phyloP scores from a whole-genome alignment of 164 flowering plant species.

The Cinnamomum micranthum region DNA sequence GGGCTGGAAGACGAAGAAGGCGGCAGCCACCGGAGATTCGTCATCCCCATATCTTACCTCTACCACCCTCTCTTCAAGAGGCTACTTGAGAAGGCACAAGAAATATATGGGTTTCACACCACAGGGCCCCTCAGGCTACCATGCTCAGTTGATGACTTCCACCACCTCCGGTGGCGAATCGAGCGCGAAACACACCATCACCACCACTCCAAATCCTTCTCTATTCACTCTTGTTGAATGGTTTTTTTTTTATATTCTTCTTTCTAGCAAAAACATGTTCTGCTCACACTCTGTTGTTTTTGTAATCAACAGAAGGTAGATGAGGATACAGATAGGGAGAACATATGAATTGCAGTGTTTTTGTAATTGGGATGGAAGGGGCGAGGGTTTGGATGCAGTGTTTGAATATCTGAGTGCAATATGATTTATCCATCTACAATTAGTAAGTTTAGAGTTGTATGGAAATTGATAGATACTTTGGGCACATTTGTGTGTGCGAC shows the following conservation, averaged over 20 bases:
- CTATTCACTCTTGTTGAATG: slow-evolving; percentile 1
- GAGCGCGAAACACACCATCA: slow-evolving; percentile 17
- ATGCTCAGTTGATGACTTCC: slow-evolving; percentile 58
- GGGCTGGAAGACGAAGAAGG: slow-evolving; percentile 32
- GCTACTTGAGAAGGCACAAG: slow-evolving; percentile 49
- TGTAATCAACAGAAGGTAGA: too few relatives aligned
- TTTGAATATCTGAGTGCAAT: too few relatives aligned
- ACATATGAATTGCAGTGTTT: too few relatives aligned
- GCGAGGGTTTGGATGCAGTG: too few relatives aligned
- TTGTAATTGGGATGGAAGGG: too few relatives aligned
- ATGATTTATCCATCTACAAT: too few relatives aligned
- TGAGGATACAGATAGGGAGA: too few relatives aligned
- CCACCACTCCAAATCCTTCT: not conserved
- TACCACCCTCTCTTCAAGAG: slow-evolving; percentile 47
- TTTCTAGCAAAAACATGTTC: not conserved
- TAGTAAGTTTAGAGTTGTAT: too few relatives aligned
- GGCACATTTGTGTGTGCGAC: too few relatives aligned
- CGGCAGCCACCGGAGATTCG: slow-evolving; percentile 32
- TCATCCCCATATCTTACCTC: slow-evolving; percentile 52
- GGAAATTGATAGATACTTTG: too few relatives aligned
- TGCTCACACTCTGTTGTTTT: too few relatives aligned
- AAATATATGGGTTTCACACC: slow-evolving; percentile 48
- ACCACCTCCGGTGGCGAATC: slow-evolving; percentile 45
- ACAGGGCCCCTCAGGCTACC: slow-evolving; percentile 52
- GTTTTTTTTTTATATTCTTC: too few relatives aligned